Base-by-base conservation (phyloP, 768 basidiomycete species). In the Leccinellum rugosiceps region DNA sequence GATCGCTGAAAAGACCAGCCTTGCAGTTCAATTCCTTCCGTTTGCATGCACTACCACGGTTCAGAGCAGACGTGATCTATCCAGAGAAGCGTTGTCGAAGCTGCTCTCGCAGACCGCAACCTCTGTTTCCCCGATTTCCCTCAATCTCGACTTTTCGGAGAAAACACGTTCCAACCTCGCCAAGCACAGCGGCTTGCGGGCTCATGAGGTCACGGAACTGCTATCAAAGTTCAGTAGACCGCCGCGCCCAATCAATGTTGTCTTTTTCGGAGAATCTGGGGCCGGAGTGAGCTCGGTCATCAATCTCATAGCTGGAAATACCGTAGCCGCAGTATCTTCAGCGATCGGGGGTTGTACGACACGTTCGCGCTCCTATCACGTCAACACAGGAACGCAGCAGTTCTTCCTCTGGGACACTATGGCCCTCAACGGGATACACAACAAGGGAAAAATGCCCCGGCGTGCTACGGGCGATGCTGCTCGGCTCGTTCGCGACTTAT, bases 181-280 rank as follows among this genome's bases (percentile, higher is more conserved):
- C 23, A 15, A 21, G 10, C 41, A 44, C 11, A 49, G 19, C 10
- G 28, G 23, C 2, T n/a, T 49, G 47, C 11, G 5, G 21, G 1
- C 6, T 2, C 19, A 4, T 4, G 54, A 59, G 13, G 55, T 50
- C 4, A 2, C 13, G 2, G 15, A 21, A 7, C 41, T 58, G 4
- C 14, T 48, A 9, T 17, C 26, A 14, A 43, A 43, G 34, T 56
- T 58, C 14, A 15, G 9, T n/a, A 49, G 14, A n/a, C 41, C 41
- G 9, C 26, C 19, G 14, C 55, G 48, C 34, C 30, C 8, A 2
- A 8, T 35, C 31, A 75, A 75, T 43, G 53, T 75, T 21, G 59
- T 77, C 19, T 26, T 76, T 14, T 76, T 77, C 41, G 76, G 76
- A 1, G 71, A 76, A 48, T 11, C 51, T 7, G 34, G 50, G 2